Conservation (phyloP, 176 grass and related monocot species). For the Oryza meridionalis region DNA sequence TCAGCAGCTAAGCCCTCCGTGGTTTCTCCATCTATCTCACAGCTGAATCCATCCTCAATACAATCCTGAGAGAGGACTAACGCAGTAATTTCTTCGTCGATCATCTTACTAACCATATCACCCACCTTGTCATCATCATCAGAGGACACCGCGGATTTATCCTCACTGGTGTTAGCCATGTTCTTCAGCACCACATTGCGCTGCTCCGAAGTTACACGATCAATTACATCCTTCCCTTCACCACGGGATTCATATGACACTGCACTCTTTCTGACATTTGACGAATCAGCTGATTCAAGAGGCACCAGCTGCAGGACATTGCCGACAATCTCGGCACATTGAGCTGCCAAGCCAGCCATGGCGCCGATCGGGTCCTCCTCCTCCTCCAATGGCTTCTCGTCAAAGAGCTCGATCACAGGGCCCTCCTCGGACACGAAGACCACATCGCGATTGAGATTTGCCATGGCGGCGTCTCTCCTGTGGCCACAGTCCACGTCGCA, state of each 20-base stretch:
- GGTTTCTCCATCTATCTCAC: slow-evolving; percentile 6
- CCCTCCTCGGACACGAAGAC: slow-evolving; percentile 54
- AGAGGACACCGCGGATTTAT: slow-evolving; percentile 36
- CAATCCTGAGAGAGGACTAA: background rate
- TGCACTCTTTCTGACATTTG: background rate
- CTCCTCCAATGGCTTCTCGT: slow-evolving; percentile 42
- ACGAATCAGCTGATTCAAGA: slow-evolving; percentile 58
- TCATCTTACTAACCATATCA: slow-evolving; percentile 16
- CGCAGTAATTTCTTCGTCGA: slow-evolving; percentile 13
- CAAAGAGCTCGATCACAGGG: slow-evolving; percentile 59
- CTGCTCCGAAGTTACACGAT: slow-evolving; percentile 26
- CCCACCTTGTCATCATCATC: slow-evolving; percentile 43
- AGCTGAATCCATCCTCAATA: slow-evolving; percentile 30
- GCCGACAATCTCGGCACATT: slow-evolving; percentile 22
- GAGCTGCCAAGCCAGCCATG: slow-evolving; percentile 29
- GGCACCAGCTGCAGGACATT: slow-evolving; percentile 36
- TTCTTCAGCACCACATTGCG: background rate
- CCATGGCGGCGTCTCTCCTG: slow-evolving; percentile 15
- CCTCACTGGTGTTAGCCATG: slow-evolving; percentile 33
- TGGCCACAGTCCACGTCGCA: slow-evolving; percentile 26
- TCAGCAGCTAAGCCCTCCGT: slow-evolving; percentile 30
- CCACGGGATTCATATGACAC: background rate
- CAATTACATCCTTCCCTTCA: slow-evolving; percentile 16
- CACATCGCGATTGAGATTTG: slow-evolving; percentile 19
- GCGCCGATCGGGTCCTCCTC: slow-evolving; percentile 45